Base-by-base conservation (phyloP, 2,329 filamentous ascomycete species). In the Exophiala mesophila region DNA sequence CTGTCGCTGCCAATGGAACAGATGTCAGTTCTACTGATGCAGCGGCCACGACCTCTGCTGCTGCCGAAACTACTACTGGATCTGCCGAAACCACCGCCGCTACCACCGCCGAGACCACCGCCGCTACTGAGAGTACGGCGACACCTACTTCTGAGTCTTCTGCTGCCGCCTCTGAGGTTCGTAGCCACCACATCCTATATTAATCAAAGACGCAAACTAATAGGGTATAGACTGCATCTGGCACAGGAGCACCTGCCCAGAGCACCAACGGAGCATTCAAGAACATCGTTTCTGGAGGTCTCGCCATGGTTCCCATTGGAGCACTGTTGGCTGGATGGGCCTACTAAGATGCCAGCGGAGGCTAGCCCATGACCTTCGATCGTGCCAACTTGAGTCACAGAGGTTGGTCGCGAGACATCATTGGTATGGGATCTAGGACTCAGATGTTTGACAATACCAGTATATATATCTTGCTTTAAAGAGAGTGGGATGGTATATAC, bases 11-110 rank as follows among this genome's bases (percentile, higher is more conserved):
- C 4, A 45, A 37, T 31, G 28, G 26, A 18, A 45, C 42, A 17
- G 19, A 45, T 4, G 21, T 26, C 3, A 29, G 45, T 21, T 39
- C 31, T n/a, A 19, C 20, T 19, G 30, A 13, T n/a, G 55, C 59
- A 13, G 67, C 67, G n/a, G 8, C 44, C 7, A 20, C 28, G 6
- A 6, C 40, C n/a, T 17, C 42, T 23, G 20, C 45, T 23, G 24
- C 16, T 31, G 37, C 32, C 19, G 21, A 42, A 3, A 33, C 26
- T 19, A 21, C 23, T 21, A 42, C 31, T 15, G 34, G 42, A 21
- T 36, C 49, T 18, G 24, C 28, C 17, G 44, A 19, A 12, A 33
- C 39, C 8, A 44, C 42, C 18, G 33, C 29, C 15, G 39, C 42
- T 7, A 30, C 29, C 6, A 21, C 10, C 16, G 21, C 16, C 5